A percentile compares a stretch with the other conserved stretches of the same genome.
Evolutionary conservation across 2,329 filamentous ascomycete genomes (phyloP).

Genomic region (Elsinoe necatrix): DNA sequence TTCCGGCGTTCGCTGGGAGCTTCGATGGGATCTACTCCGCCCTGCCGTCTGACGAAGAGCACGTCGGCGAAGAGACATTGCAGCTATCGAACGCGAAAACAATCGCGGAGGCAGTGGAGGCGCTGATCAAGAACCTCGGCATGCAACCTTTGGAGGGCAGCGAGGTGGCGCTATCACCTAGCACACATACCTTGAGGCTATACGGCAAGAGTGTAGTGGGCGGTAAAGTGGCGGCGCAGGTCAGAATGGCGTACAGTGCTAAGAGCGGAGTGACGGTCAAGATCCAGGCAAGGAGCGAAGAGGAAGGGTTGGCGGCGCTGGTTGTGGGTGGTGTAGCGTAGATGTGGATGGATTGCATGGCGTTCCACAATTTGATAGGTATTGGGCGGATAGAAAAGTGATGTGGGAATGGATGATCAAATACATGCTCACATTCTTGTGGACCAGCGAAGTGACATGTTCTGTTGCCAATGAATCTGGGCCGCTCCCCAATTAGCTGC

Average conservation of each 20-base stretch:
- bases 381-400: conserved; percentile 6
- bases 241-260: conserved; percentile 88
- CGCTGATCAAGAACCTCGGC: conserved; percentile 76
- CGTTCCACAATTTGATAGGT: neutral
- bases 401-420: neutral
- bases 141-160: conserved; percentile 91
- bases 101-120: conserved; percentile 91
- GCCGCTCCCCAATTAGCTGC: too few relatives aligned
- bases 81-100: conserved; percentile 82
- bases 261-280: conserved; percentile 95
- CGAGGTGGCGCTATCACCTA: conserved; percentile 78
- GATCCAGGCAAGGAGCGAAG: conserved; percentile 84
- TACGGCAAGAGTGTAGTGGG: conserved; percentile 91
- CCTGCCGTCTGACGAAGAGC: conserved; percentile 69
- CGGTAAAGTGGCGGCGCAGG: conserved; percentile 75
- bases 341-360: conserved; percentile 22
- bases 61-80: conserved; percentile 85
- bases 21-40: conserved; percentile 89
- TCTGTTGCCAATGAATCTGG: too few relatives aligned
- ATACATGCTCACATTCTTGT: conserved; percentile 22
- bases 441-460: neutral
- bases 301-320: conserved; percentile 78
- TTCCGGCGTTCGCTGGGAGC: conserved; percentile 87
- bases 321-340: conserved; percentile 79
- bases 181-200: conserved; percentile 88